These are phyloP conservation scores for Narthecium ossifragum DNA, from an alignment of 106 monocot species.

Conservation along the genomic window DNA sequence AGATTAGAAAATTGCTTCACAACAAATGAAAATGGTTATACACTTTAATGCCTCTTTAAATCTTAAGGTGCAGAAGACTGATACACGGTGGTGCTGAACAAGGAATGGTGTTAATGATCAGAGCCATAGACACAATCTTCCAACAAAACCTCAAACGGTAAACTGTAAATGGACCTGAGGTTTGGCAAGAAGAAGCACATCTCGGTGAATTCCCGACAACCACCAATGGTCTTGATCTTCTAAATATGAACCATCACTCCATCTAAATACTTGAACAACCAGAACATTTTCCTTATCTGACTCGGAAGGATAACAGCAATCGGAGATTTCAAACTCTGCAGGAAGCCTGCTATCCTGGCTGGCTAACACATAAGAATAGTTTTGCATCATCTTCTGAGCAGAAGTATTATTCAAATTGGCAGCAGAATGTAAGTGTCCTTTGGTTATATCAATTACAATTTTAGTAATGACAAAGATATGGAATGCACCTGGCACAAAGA, in stretches of 20 bases:
- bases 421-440: too few relatives aligned
- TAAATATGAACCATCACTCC: conserved; percentile 97
- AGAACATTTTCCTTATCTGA: conserved; percentile 79
- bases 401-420: too few relatives aligned
- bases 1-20: not conserved
- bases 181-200: conserved; percentile 88
- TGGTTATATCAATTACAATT: too few relatives aligned
- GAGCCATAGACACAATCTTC: not conserved
- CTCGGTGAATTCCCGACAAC: conserved; percentile 97
- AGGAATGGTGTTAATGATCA: not conserved
- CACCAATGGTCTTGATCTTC: conserved; percentile 99
- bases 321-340: conserved; percentile 97
- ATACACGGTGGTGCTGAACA: not conserved
- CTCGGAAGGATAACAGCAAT: conserved; percentile 68
- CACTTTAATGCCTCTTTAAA: not conserved
- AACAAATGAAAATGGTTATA: not conserved
- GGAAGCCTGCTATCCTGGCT: conserved; percentile 99
- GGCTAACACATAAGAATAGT: too few relatives aligned
- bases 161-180: conserved; percentile 53
- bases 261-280: conserved; percentile 94
- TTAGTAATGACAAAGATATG: too few relatives aligned
- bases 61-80: not conserved
- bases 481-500: too few relatives aligned
- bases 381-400: too few relatives aligned
- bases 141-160: not conserved